Evolutionary conservation across 768 basidiomycete species (phyloP), one percentile per base, ranked within the genome.

Genomic region (Nidula microcarpa): DNA sequence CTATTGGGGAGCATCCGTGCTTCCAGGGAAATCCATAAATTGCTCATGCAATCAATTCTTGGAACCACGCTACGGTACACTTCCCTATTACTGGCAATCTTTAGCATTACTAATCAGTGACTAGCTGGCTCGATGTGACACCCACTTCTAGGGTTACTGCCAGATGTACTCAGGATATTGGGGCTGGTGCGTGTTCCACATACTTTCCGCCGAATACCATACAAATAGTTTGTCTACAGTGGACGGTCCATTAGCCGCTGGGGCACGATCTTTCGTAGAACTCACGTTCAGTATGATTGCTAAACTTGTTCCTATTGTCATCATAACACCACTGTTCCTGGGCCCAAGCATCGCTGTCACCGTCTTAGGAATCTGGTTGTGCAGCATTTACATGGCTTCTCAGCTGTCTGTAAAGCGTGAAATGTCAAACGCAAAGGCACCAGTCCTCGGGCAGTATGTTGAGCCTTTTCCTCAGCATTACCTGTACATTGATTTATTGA

Each of bases 321-420:
- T 73, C 41, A 67, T 76, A 35, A 72, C 74, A 0, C 78, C 78
- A 0, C 58, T 70, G 1, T 79, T 79, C 59, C 57, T 71, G 55
- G 51, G 66, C 53, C 58, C 68, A 57, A 49, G 60, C 49, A 18
- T 68, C 44, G 39, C 64, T 52, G 55, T 62, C 33, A 56, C 56
- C 18, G 10, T 59, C 5, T 30, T 63, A 16, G 50, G 63, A 32
- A 53, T 52, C 45, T 53, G 53, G 48, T 44, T 59, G 36, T 72
- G 74, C 6, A 69, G 72, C 45, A 59, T 76, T 2, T 78, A 78
- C 54, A 72, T 77, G 43, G 60, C 65, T 43, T 69, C 73, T n/a
- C 77, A 78, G 55, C 61, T 78, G n/a, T 68, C 74, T 3, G 70
- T 76, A 8, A 76, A 76, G 55, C 67, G 77, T 17, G 73, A 78